These are phyloP conservation scores for Fraxinus ornus DNA, from an alignment of 305 asterid genomes.

Conservation along the genomic window DNA sequence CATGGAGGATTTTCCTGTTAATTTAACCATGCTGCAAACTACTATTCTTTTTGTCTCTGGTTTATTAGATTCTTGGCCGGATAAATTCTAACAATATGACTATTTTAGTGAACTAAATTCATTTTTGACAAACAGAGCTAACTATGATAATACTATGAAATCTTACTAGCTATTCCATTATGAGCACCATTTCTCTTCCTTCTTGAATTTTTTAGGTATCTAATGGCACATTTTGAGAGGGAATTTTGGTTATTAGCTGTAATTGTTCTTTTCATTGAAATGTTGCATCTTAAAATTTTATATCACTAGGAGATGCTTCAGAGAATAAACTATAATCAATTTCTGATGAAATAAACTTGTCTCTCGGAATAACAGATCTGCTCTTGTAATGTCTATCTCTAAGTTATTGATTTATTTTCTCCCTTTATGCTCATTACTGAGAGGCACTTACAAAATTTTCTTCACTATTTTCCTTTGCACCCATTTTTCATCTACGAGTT, in stretches of 20 bases:
- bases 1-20: background rate
- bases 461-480: background rate
- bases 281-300: background rate
- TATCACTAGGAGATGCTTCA: background rate
- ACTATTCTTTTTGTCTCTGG: background rate
- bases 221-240: background rate
- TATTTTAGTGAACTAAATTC: background rate
- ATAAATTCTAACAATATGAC: background rate
- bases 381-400: background rate
- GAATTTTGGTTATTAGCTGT: background rate
- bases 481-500: background rate
- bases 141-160: background rate
- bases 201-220: background rate
- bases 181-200: background rate
- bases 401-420: background rate
- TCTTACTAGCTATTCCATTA: background rate
- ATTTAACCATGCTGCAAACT: background rate
- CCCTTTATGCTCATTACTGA: background rate
- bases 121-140: background rate
- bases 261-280: background rate
- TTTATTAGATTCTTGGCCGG: background rate
- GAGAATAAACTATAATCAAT: background rate
- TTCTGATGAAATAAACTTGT: background rate
- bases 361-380: background rate
- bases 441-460: background rate